A percentile compares a stretch with the other conserved stretches of the same genome.
Conservation (phyloP, 441 rosid species). For the Cnidoscolus chayamansa region DNA sequence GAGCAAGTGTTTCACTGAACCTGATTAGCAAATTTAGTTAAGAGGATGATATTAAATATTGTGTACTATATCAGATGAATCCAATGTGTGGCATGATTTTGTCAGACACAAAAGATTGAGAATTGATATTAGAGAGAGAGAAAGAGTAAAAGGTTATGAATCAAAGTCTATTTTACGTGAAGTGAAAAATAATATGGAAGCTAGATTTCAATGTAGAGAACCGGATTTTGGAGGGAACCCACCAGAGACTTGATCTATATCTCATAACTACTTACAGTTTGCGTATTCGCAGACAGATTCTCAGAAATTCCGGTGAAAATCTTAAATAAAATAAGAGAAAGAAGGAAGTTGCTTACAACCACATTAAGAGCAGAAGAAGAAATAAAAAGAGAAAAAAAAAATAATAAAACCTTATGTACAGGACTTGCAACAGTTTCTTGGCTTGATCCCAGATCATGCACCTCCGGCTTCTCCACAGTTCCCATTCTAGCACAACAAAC, state of each 20-base stretch:
- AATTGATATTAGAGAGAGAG: not conserved
- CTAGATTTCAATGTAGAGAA: not conserved
- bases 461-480: conserved; percentile 16
- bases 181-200: too few relatives aligned
- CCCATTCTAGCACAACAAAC: conserved; percentile 12
- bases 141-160: not conserved
- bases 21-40: not conserved
- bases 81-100: not conserved
- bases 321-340: not conserved
- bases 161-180: too few relatives aligned
- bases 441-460: conserved; percentile 13
- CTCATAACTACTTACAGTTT: not conserved
- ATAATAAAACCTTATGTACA: conserved; percentile 5
- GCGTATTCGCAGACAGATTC: not conserved
- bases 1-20: not conserved
- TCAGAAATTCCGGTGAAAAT: not conserved
- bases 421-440: conserved; percentile 1
- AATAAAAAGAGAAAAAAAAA: not conserved
- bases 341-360: not conserved
- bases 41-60: not conserved
- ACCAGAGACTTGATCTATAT: not conserved
- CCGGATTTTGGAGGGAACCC: not conserved
- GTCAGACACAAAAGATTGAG: not conserved
- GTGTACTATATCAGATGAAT: not conserved
- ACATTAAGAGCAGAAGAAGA: not conserved